Conservation (phyloP, 768 basidiomycete species). For the Lentinus tigrinus region DNA sequence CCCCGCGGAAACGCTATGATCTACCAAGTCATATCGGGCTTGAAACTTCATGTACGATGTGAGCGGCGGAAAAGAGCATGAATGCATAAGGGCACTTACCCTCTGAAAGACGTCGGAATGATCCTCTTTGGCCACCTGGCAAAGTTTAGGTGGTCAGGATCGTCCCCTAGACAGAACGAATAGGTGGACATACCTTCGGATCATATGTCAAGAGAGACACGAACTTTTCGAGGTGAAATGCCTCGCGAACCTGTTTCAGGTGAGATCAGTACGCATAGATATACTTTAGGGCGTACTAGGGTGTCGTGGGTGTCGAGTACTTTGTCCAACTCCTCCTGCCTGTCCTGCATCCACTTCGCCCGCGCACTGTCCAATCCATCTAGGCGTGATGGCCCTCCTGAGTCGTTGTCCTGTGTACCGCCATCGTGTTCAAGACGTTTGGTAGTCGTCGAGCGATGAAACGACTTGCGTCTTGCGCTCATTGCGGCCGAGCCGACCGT, state of each 20-base stretch:
- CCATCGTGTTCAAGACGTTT: neutral
- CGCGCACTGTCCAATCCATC: conserved; percentile 36
- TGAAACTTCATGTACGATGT: conserved; percentile 47
- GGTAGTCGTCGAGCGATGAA: neutral
- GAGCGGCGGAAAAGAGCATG: neutral
- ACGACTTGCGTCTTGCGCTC: conserved; percentile 12
- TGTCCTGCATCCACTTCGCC: conserved; percentile 51
- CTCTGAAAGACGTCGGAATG: conserved; percentile 69
- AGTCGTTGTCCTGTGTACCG: neutral
- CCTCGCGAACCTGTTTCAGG: conserved; percentile 66
- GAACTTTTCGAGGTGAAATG: conserved; percentile 86
- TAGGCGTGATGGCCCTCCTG: neutral
- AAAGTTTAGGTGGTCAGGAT: conserved; percentile 2
- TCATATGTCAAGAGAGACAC: conserved; percentile 74
- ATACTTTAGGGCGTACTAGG: conserved; percentile 48
- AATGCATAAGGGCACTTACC: conserved; percentile 40
- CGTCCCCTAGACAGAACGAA: too few species aligned
- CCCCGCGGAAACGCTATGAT: conserved; percentile 42
- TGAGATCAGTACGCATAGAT: conserved; percentile 2
- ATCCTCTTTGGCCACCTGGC: conserved; percentile 73
- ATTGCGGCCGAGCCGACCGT: conserved; percentile 10
- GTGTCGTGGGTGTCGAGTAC: conserved; percentile 70
- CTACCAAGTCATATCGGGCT: conserved; percentile 58
- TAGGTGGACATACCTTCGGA: conserved; percentile 73
- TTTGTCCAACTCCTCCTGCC: conserved; percentile 56